A percentile compares a stretch with the other conserved stretches of the same genome.
Evolutionary conservation across 73 alveolate genomes (phyloP).

Genomic region (Symbiodinium natans): DNA sequence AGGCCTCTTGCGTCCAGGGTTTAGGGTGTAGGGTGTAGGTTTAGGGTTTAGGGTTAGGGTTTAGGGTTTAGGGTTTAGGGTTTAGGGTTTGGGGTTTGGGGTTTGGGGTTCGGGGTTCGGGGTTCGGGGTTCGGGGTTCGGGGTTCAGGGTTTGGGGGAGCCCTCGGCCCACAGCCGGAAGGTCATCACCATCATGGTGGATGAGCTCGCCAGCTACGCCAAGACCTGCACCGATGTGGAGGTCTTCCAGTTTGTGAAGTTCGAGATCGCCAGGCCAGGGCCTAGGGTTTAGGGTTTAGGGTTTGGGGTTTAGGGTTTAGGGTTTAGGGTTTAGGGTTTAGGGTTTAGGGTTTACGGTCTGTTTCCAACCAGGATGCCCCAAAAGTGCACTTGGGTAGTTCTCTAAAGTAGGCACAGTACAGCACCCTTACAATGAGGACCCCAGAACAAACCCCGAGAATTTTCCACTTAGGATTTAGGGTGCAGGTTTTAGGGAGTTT

Average conservation of each 20-base stretch:
- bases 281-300: neutral
- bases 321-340: neutral
- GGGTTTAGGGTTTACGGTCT: neutral
- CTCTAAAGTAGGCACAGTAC: no score
- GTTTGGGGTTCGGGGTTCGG: neutral
- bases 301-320: neutral
- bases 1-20: no score
- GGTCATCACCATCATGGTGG: constrained; percentile 93
- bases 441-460: no score
- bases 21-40: no score
- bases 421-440: no score
- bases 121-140: neutral
- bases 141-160: neutral
- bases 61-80: neutral
- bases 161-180: neutral
- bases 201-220: constrained; percentile 38
- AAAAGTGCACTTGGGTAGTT: no score
- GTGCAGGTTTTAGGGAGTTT: no score
- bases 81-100: neutral
- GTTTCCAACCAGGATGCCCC: no score
- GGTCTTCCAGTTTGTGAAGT: constrained; percentile 69
- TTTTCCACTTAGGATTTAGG: no score
- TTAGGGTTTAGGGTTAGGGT: no score
- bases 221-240: constrained; percentile 63
- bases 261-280: constrained; percentile 75